These are phyloP conservation scores for Leptodermis oblonga DNA, from an alignment of 257 asterid genomes.

Conservation along the genomic window DNA sequence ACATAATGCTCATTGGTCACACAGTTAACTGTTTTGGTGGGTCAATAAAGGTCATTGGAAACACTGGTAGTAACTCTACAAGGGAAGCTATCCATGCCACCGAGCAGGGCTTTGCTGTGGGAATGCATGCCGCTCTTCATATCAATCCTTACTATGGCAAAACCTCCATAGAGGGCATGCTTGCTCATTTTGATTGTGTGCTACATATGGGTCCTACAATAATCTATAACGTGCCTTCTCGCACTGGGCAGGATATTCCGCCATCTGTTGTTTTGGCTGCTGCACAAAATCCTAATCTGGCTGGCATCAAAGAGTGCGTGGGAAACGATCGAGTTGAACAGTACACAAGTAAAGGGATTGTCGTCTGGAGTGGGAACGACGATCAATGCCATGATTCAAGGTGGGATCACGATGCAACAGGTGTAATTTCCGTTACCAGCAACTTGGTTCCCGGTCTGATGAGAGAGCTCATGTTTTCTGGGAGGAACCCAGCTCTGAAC, in stretches of 20 bases:
- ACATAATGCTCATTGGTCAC: constrained; percentile 87
- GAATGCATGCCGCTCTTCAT: constrained; percentile 93
- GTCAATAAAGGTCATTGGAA: constrained; percentile 77
- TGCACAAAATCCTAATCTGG: constrained; percentile 56
- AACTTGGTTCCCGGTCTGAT: constrained; percentile 76
- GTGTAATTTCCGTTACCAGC: constrained; percentile 80
- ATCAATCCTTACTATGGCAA: constrained; percentile 91
- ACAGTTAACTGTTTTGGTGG: constrained; percentile 84
- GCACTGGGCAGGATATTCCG: constrained; percentile 82
- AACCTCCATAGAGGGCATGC: constrained; percentile 70
- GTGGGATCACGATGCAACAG: constrained; percentile 68
- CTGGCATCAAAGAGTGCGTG: constrained; percentile 81
- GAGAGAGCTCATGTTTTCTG: constrained; percentile 67
- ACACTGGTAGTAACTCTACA: constrained; percentile 91
- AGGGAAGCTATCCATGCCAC: constrained; percentile 88
- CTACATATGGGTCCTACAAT: constrained; percentile 92
- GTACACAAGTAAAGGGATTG: constrained; percentile 51
- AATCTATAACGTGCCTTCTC: constrained; percentile 78
- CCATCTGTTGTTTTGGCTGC: constrained; percentile 43
- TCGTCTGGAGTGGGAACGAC: constrained; percentile 87
- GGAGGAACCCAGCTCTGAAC: constrained; percentile 51
- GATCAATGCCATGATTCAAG: constrained; percentile 82
- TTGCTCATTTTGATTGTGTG: constrained; percentile 65
- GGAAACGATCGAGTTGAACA: constrained; percentile 64
- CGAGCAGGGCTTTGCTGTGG: constrained; percentile 92